Base-by-base conservation (phyloP, 2,329 filamentous ascomycete genomes). In the Metarhizium sp. region DNA sequence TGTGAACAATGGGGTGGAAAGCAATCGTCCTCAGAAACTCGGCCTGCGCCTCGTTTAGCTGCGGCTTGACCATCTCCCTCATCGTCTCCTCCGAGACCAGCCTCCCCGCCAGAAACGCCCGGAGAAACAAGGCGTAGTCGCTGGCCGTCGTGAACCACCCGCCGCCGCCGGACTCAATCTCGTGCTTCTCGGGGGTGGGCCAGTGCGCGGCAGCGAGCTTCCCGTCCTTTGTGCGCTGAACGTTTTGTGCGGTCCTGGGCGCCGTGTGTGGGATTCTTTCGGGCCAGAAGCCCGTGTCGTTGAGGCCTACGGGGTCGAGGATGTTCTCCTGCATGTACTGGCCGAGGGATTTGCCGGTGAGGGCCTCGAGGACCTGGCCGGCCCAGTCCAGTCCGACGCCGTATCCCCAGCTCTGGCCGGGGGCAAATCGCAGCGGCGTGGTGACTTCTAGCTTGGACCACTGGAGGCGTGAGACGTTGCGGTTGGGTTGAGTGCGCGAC, bases 381-480 rank as follows among this genome's bases (percentile, higher is more conserved):
- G 73, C 77, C 70, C 75, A 80, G 66, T 81, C 78, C 46, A 73
- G 56, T 0, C 66, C 64, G 3, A 68, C 61, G 4, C 78, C 77
- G 56, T 81, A 82, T 34, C 64, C 66, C 78, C 78, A 82, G 6
- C 71, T 70, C 3, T 71, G 66, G 0, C 78, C 79, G 0, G 78
- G 75, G 3, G 66, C 58, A 56, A 77, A 76, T 53, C 68, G 66
- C 40, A 78, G 60, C 0, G 76, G 78, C 55, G 72, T 71, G 50
- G 61, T 63, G 63, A 70, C 76, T 59, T 71, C 71, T 1, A 69
- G 69, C 38, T 67, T 63, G 38, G 60, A 69, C 58, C 64, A 71
- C 32, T 66, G 59, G 16, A 69, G 60, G 50, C 68, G 64, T 11
- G 61, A 66, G n/a, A 61, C 60, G 0, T 62, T 66, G 30, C 69